Percentiles rank a stretch among this genome's conserved stretches.
Conservation (phyloP, 192 early-diverging fungal genomes). For the Jimgerdemannia lactiflua region DNA sequence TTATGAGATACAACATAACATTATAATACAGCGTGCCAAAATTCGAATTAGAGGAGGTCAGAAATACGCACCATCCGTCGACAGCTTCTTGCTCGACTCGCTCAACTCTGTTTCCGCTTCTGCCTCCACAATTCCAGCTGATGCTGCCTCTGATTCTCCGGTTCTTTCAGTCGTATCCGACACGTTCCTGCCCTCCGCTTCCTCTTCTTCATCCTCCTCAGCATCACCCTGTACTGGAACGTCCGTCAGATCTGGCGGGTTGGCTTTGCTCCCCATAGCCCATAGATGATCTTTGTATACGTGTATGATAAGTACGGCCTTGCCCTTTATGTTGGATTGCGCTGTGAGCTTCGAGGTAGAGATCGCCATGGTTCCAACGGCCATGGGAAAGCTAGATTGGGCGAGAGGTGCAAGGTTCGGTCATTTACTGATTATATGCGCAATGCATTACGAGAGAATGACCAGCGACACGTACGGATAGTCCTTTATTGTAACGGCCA, state of each 20-base stretch:
- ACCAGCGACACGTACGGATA: slow-evolving; percentile 31
- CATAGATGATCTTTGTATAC: slow-evolving; percentile 79
- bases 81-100: neutral
- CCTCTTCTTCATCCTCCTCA: slow-evolving; percentile 20
- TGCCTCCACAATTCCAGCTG: neutral
- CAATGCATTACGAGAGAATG: neutral
- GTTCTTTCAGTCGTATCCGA: slow-evolving; percentile 8
- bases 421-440: neutral
- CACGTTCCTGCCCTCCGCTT: slow-evolving; percentile 3
- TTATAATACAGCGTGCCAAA: neutral
- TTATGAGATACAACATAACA: neutral
- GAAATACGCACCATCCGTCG: slow-evolving; percentile 1
- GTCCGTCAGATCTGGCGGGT: slow-evolving; percentile 47
- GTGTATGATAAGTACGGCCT: slow-evolving; percentile 76
- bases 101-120: neutral
- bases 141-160: neutral
- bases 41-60: neutral
- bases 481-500: slow-evolving; percentile 52
- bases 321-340: slow-evolving; percentile 65
- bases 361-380: slow-evolving; percentile 64
- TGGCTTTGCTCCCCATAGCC: slow-evolving; percentile 65
- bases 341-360: slow-evolving; percentile 45
- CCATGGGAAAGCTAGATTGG: slow-evolving; percentile 43
- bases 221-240: slow-evolving; percentile 20
- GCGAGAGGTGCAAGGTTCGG: neutral